Conservation (phyloP, 2,329 filamentous ascomycete species). For the Mollisiaceae sp. region DNA sequence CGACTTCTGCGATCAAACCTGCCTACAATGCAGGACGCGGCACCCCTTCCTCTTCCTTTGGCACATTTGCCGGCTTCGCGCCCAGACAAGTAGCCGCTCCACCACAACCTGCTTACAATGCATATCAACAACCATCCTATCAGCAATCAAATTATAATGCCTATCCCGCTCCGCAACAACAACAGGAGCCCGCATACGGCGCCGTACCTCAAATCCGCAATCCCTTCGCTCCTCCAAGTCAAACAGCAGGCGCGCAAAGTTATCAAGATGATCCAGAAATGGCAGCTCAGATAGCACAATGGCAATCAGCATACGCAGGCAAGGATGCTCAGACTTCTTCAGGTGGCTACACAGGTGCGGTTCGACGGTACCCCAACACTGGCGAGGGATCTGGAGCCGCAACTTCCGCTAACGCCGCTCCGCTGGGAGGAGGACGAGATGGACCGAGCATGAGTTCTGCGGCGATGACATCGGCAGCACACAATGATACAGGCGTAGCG, state of each 20-base stretch:
- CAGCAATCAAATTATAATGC: constrained; percentile 35
- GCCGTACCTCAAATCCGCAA: constrained; percentile 75
- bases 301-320: constrained; percentile 86
- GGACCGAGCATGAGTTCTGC: constrained; percentile 84
- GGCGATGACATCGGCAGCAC: constrained; percentile 51
- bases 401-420: constrained; percentile 51
- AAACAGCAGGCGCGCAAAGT: constrained; percentile 42
- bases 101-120: constrained; percentile 31
- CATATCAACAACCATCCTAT: constrained; percentile 39
- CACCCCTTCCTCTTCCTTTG: constrained; percentile 30
- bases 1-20: constrained; percentile 36
- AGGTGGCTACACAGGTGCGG: constrained; percentile 39
- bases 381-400: constrained; percentile 51
- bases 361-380: constrained; percentile 42
- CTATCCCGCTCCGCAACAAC: constrained; percentile 32
- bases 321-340: constrained; percentile 56
- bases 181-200: constrained; percentile 48
- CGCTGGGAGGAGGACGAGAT: constrained; percentile 43
- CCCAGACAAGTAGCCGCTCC: constrained; percentile 60
- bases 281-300: constrained; percentile 91
- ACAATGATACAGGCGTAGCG: constrained; percentile 52
- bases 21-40: constrained; percentile 35
- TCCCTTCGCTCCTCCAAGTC: constrained; percentile 71
- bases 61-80: constrained; percentile 60
- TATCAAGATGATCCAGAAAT: constrained; percentile 74